Evolutionary conservation across 805 yeast genomes (phyloP).

Genomic region (Barnettozyma botsteinii): DNA sequence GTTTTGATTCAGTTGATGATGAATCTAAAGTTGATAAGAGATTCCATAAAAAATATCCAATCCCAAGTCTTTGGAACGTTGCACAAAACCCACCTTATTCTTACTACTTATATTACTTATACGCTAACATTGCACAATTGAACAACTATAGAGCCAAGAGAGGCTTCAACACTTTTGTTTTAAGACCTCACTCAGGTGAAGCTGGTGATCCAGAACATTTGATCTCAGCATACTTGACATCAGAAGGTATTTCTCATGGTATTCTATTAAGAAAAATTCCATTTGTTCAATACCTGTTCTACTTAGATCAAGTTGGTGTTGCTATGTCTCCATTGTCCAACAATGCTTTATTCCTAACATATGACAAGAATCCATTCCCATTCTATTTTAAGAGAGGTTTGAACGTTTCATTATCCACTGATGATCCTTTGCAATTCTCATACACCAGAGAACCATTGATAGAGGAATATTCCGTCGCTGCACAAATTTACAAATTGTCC

Average conservation of each 20-base stretch:
- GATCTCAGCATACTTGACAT: constrained; percentile 79
- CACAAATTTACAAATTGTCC: constrained; percentile 22
- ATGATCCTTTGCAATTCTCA: constrained; percentile 95
- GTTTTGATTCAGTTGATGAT: constrained; percentile 97
- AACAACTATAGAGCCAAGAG: constrained; percentile 76
- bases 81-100: constrained; percentile 94
- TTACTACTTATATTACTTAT: constrained; percentile 85
- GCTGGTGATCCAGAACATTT: constrained; percentile 99
- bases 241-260: constrained; percentile 95
- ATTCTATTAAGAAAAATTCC: constrained; percentile 90
- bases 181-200: constrained; percentile 98
- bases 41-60: constrained; percentile 75
- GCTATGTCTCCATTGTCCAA: constrained; percentile 99
- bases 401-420: constrained; percentile 91
- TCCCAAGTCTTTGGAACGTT: constrained; percentile 78
- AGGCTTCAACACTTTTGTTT: constrained; percentile 82
- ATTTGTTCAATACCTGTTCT: constrained; percentile 87
- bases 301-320: constrained; percentile 90
- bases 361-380: constrained; percentile 95
- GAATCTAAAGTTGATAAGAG: constrained; percentile 89
- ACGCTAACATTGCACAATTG: constrained; percentile 78
- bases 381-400: constrained; percentile 87
- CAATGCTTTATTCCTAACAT: constrained; percentile 91
- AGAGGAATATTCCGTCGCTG: constrained; percentile 26
- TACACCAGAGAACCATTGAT: constrained; percentile 89